These are phyloP conservation scores for Cyphellophora attinorum DNA, from an alignment of 2,329 filamentous ascomycete species.

Conservation along the genomic window DNA sequence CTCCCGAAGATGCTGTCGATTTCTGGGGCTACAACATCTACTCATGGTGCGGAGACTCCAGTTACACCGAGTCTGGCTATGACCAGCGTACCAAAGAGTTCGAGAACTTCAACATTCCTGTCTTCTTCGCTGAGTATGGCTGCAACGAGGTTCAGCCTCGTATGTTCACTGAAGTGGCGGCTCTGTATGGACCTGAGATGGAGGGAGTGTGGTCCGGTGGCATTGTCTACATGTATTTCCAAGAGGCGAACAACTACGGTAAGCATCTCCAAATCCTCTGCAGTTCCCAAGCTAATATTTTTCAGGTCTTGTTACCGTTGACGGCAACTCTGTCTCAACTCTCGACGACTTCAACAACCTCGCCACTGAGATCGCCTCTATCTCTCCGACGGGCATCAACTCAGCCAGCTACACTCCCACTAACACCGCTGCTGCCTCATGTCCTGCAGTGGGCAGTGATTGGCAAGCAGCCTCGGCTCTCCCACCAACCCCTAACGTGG, in stretches of 20 bases:
- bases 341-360: slow-evolving; percentile 68
- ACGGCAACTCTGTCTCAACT: slow-evolving; percentile 51
- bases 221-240: slow-evolving; percentile 98
- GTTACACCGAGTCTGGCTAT: slow-evolving; percentile 68
- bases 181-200: slow-evolving; percentile 76
- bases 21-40: slow-evolving; percentile 99
- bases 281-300: slow-evolving; percentile 16
- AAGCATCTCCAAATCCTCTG: too few species aligned
- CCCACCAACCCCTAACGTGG: slow-evolving; percentile 69
- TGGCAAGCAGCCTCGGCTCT: slow-evolving; percentile 67
- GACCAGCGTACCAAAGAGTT: slow-evolving; percentile 78
- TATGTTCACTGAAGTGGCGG: slow-evolving; percentile 73
- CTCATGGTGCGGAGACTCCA: slow-evolving; percentile 90
- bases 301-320: slow-evolving; percentile 50
- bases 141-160: slow-evolving; percentile 71
- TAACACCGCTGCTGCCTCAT: slow-evolving; percentile 58
- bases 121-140: slow-evolving; percentile 98
- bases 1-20: slow-evolving; percentile 61
- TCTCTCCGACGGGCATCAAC: slow-evolving; percentile 54
- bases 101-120: slow-evolving; percentile 76
- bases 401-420: slow-evolving; percentile 61
- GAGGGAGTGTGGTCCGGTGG: slow-evolving; percentile 81
- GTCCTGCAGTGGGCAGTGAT: slow-evolving; percentile 54
- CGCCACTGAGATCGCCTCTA: slow-evolving; percentile 58
- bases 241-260: slow-evolving; percentile 86